Percentiles rank a stretch among this genome's conserved stretches.
Evolutionary conservation across 225 moss, liverwort and hornwort genomes (phyloP).

Genomic region (Thuidium tamariscinum): DNA sequence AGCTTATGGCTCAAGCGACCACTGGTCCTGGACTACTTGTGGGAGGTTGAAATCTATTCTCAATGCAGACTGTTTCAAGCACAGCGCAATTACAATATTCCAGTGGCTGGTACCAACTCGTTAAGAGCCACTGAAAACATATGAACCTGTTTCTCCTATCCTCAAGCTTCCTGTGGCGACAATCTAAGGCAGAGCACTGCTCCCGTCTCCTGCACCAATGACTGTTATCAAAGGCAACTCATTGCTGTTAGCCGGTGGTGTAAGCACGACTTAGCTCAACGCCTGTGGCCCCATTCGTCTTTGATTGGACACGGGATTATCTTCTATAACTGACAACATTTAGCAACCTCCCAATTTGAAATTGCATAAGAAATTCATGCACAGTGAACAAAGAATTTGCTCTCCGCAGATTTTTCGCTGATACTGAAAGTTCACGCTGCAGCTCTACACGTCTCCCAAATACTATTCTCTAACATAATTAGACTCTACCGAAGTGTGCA

Average conservation of each 20-base stretch:
- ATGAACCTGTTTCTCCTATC: slow-evolving; percentile 5
- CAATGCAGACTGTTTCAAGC: not conserved
- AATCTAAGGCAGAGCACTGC: not conserved
- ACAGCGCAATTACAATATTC: not conserved
- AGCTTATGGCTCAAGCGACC: not conserved
- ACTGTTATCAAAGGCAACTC: not conserved
- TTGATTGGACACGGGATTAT: not conserved
- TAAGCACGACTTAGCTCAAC: not conserved
- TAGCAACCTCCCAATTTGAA: not conserved
- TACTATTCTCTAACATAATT: not conserved
- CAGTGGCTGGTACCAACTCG: not conserved
- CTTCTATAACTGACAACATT: not conserved
- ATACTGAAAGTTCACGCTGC: not conserved
- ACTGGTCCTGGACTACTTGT: not conserved
- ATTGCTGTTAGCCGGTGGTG: not conserved
- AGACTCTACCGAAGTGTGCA: not conserved
- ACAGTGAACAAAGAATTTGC: no score
- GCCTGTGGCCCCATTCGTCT: not conserved
- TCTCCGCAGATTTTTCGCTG: not conserved
- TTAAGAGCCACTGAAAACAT: not conserved
- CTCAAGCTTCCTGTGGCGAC: not conserved
- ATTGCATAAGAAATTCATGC: not conserved
- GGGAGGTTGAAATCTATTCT: not conserved
- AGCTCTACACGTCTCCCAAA: not conserved
- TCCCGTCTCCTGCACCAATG: not conserved